phyloP scores from a whole-genome alignment of 2,329 filamentous ascomycete species.

The Colletotrichum agaves region DNA sequence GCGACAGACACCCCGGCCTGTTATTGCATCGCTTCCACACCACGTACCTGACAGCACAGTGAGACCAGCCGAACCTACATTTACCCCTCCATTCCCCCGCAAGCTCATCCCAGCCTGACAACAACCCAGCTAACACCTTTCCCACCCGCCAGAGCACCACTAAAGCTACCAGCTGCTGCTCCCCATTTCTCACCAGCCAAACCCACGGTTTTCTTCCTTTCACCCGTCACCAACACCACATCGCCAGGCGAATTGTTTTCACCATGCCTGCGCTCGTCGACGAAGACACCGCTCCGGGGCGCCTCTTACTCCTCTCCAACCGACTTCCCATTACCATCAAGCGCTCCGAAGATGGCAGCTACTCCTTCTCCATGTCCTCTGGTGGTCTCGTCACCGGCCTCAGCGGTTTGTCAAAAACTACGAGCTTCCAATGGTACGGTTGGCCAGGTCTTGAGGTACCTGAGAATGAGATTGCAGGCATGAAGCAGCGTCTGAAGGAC shows the following conservation, averaged over 20 bases:
- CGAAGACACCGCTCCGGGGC: constrained; percentile 51
- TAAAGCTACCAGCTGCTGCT: constrained; percentile 16
- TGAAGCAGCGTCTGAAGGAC: constrained; percentile 83
- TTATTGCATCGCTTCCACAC: constrained; percentile 21
- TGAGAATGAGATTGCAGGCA: constrained; percentile 78
- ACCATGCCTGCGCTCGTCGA: constrained; percentile 52
- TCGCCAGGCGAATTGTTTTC: constrained; percentile 16
- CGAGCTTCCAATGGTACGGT: constrained; percentile 97
- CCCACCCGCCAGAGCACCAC: constrained; percentile 23
- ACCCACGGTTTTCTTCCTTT: constrained; percentile 16
- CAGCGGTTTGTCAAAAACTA: constrained; percentile 90
- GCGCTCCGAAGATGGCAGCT: constrained; percentile 88
- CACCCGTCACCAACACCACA: neutral
- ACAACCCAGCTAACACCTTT: constrained; percentile 32
- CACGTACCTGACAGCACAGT: neutral
- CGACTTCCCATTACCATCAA: constrained; percentile 97
- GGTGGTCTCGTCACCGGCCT: constrained; percentile 94
- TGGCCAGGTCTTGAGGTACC: constrained; percentile 96
- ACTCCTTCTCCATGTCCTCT: constrained; percentile 95
- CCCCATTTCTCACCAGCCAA: constrained; percentile 17
- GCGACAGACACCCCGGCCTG: constrained; percentile 11
- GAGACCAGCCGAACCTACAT: constrained; percentile 19
- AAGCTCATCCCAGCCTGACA: constrained; percentile 36
- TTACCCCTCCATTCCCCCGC: constrained; percentile 38
- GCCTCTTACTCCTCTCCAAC: constrained; percentile 90